phyloP scores from a whole-genome alignment of 495 filamentous ascomycete genomes.

The Aspergillus affinis region DNA sequence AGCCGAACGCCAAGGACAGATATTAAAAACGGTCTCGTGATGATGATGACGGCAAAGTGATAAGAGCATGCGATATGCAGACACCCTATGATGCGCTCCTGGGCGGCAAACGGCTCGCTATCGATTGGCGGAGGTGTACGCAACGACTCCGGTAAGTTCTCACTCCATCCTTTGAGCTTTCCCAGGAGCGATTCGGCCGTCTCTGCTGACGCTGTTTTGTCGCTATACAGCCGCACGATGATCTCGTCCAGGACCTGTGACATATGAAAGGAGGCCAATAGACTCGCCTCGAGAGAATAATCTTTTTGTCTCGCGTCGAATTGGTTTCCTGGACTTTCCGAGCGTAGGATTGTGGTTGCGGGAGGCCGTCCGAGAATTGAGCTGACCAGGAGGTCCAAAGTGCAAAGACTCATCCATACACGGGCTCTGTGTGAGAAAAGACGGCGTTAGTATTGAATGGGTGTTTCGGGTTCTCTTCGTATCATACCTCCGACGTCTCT shows the following conservation, averaged over 20 bases:
- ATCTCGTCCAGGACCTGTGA: constrained; percentile 40
- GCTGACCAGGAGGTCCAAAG: constrained; percentile 43
- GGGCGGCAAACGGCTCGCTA: constrained; percentile 16
- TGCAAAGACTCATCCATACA: constrained; percentile 46
- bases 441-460: not conserved
- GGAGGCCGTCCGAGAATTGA: constrained; percentile 44
- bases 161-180: constrained; percentile 38
- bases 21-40: constrained; percentile 43
- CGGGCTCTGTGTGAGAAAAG: constrained; percentile 24
- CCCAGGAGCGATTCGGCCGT: constrained; percentile 35
- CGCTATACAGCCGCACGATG: constrained; percentile 31
- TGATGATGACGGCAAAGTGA: constrained; percentile 44
- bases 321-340: constrained; percentile 18
- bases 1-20: constrained; percentile 37
- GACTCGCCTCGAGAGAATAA: constrained; percentile 12
- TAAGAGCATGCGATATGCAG: constrained; percentile 45
- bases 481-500: constrained; percentile 29
- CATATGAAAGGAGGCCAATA: constrained; percentile 38
- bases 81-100: constrained; percentile 35
- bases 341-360: constrained; percentile 30
- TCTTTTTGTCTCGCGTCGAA: constrained; percentile 1
- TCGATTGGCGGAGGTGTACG: constrained; percentile 24
- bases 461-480: not conserved
- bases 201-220: constrained; percentile 32
- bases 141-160: constrained; percentile 29